Base-by-base conservation (phyloP, 1,284 basidiomycete genomes). In the Cryptococcus deneoformans region DNA sequence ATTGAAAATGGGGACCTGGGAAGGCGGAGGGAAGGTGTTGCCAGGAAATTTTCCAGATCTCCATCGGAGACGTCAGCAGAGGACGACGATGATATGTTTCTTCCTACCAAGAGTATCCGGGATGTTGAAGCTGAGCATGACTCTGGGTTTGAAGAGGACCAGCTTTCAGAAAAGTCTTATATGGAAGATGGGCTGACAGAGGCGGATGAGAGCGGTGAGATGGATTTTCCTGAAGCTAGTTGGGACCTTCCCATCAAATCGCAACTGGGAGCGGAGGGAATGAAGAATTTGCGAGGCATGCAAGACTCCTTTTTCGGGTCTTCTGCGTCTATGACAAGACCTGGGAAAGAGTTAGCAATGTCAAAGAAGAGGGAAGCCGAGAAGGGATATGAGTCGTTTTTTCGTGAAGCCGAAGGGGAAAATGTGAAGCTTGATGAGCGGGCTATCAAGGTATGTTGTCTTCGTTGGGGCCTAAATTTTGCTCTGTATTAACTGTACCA, bases 241-340 rank as follows among this genome's bases (percentile, higher is more conserved):
- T 63, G 64, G 61, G 66, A 69, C 39, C 47, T 60, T 42, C 67
- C 64, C 16, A 54, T 70, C 48, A 64, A 72, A 54, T 29, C 35
- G 35, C 66, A 66, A 53, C 75, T 88, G 39, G 87, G 88, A 5
- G 79, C 90, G 11, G 89, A 93, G 70, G 72, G 72, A 10, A 82
- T 87, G 46, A 87, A 88, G 72, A 88, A 87, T 74, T 84, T 94
- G 80, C 87, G 90, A 67, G 89, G 92, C 56, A 95, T 95, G 92
- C 92, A 95, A 71, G 85, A 88, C 0, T 87, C 89, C 29, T 80
- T 94, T 56, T 96, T 95, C 59, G 69, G 70, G 38, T 81, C 57
- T 14, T 12, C 43, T 11, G 37, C 39, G 9, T 20, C 45, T 6
- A 47, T 34, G 34, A 44, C 12, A 20, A 40, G 34, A 34, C 44